phyloP scores from a whole-genome alignment of 2,329 filamentous ascomycete genomes.

The Colletotrichum limetticola region DNA sequence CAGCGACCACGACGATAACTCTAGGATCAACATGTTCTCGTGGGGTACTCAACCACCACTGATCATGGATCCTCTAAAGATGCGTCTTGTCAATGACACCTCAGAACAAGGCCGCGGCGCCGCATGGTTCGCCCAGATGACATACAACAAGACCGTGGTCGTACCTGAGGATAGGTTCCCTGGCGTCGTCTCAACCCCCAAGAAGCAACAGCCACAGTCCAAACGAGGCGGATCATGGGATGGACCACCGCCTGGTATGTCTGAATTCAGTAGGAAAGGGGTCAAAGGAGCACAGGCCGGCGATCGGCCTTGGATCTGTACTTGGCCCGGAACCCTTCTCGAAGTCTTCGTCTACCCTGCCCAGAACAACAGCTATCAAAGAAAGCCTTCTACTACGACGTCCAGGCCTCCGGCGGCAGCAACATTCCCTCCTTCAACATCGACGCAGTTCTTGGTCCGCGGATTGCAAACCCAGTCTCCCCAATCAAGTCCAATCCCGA shows the following conservation, averaged over 20 bases:
- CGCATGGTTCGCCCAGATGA: slow-evolving; percentile 63
- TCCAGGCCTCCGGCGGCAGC: slow-evolving; percentile 12
- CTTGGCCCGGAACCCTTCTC: slow-evolving; percentile 65
- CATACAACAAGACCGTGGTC: slow-evolving; percentile 68
- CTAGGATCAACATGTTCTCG: slow-evolving; percentile 37
- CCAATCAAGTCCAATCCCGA: neutral
- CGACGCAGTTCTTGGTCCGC: slow-evolving; percentile 27
- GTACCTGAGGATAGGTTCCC: slow-evolving; percentile 55
- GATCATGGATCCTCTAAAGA: slow-evolving; percentile 48
- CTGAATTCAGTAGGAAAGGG: slow-evolving; percentile 51
- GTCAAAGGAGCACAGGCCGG: slow-evolving; percentile 51
- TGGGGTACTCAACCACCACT: slow-evolving; percentile 66
- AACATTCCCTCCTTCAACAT: slow-evolving; percentile 30
- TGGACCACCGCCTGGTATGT: slow-evolving; percentile 12
- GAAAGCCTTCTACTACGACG: slow-evolving; percentile 17
- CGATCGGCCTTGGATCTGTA: slow-evolving; percentile 68
- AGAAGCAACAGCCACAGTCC: slow-evolving; percentile 41
- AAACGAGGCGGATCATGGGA: slow-evolving; percentile 15
- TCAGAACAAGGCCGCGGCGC: slow-evolving; percentile 60
- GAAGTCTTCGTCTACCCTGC: slow-evolving; percentile 68
- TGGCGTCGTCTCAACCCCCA: slow-evolving; percentile 28
- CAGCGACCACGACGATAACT: slow-evolving; percentile 47
- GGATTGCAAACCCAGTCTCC: slow-evolving; percentile 7
- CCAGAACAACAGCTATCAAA: slow-evolving; percentile 57
- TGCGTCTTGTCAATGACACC: slow-evolving; percentile 64